phyloP scores from a whole-genome alignment of 2,329 filamentous ascomycete species.

The Leptographium flavum region DNA sequence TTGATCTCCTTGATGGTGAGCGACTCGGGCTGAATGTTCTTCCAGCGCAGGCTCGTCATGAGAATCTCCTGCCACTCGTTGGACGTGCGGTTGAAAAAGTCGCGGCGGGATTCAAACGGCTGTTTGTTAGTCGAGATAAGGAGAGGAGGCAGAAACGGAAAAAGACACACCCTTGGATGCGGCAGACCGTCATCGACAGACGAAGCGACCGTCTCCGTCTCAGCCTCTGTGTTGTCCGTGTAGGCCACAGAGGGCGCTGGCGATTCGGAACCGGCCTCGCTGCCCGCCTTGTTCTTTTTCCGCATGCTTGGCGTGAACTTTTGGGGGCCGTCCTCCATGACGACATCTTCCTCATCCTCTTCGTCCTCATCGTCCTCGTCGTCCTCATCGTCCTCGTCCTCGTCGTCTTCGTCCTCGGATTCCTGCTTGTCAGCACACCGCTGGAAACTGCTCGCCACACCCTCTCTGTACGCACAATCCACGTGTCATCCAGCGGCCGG shows the following conservation, averaged over 20 bases:
- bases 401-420: slow-evolving; percentile 44
- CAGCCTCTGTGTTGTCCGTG: slow-evolving; percentile 32
- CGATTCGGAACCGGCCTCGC: slow-evolving; percentile 22
- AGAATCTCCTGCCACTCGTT: slow-evolving; percentile 83
- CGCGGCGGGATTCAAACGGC: slow-evolving; percentile 79
- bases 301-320: slow-evolving; percentile 39
- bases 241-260: slow-evolving; percentile 35
- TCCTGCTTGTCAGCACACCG: slow-evolving; percentile 24
- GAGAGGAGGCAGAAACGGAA: background rate
- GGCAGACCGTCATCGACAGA: slow-evolving; percentile 62
- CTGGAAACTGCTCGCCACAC: too few species aligned
- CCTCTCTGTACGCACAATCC: slow-evolving; percentile 55
- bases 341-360: slow-evolving; percentile 36
- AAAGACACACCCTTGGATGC: slow-evolving; percentile 40
- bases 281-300: slow-evolving; percentile 31
- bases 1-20: slow-evolving; percentile 82
- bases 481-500: slow-evolving; percentile 64
- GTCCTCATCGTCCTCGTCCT: slow-evolving; percentile 47
- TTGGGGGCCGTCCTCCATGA: slow-evolving; percentile 30
- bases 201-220: slow-evolving; percentile 29
- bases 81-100: slow-evolving; percentile 82
- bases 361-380: slow-evolving; percentile 43
- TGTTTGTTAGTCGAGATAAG: slow-evolving; percentile 25
- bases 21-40: slow-evolving; percentile 50
- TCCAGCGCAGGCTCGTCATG: slow-evolving; percentile 59